Base-by-base conservation (phyloP, 2,329 filamentous ascomycete genomes). In the Cercospora brassicicola region DNA sequence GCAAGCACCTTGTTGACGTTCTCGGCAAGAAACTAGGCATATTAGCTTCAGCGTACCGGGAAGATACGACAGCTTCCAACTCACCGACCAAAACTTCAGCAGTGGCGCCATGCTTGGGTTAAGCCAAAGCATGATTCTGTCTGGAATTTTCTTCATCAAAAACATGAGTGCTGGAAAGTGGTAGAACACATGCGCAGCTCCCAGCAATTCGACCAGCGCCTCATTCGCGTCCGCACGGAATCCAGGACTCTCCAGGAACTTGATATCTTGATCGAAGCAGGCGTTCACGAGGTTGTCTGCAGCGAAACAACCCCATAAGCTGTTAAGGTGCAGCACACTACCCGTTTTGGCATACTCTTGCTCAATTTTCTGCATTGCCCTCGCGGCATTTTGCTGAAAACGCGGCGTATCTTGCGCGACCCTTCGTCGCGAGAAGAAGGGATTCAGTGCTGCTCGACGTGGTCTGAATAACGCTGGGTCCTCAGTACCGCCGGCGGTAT, bases 391-490 rank as follows among this genome's bases (percentile, higher is more conserved):
- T 9, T 61, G 13, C 48, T 66, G 63, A 42, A 66, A 48, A 18
- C 36, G 60, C 13, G 57, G 59, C 33, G 53, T 57, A 48, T 55
- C 33, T 26, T 65, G 36, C 51, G 64, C 66, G 18, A 67, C 39
- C 8, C 61, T 62, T 13, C 67, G 62, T 45, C 66, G 71, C 48
- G 82, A 83, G 70, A 84, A 85, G 74, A 82, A 84, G 0, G 76
- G 77, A 64, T 78, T 82, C 59, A 85, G 67, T 2, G 80, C 75
- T 3, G 69, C 76, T 13, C 83, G 79, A 2, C 83, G 79, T 18
- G 77, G 73, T 1, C 81, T 79, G 68, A 84, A 83, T 8, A 59
- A 51, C 18, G 23, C 36, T 10, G 59, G 59, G 30, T 48, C 18
- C 15, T 61, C 59, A 6, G 59, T 61, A 13, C 59, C 59, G 59